Evolutionary conservation across 148 eudicot species (phyloP), one percentile per base, ranked within the genome.

Genomic region (Amaranthus hypochondriacus): DNA sequence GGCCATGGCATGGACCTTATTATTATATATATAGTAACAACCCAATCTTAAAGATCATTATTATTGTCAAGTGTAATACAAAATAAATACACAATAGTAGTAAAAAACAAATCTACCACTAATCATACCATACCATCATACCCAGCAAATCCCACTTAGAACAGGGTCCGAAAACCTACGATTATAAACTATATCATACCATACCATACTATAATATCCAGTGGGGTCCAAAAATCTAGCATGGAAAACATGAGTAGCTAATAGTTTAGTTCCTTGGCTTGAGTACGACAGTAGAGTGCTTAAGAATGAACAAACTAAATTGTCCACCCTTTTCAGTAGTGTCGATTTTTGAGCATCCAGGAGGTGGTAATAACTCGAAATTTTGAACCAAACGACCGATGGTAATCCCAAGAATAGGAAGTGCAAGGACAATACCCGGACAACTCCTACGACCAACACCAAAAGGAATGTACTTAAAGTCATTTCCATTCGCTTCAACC

Each of bases 361-460:
- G 90, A 48, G 94, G 92, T 0, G 95, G 95, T 84, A 85, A 74
- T 46, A 92, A 74, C 80, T 89, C 90, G 61, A 92, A 92, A 70
- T 89, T 92, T 80, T 92, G 97, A 7, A 92, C 90, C 82, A 89
- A 65, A 54, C 95, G 87, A 5, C 97, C 97, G 50, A 92, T 47
- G 2, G 92, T 89, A 44, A 92, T 92, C 56, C 95, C 90, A 0
- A 92, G 75, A 55, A 92, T 90, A 2, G 97, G 97, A 79, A 92
- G 79, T 5, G 97, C 97, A 6, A 89, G 90, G 39, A 89, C 81
- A n/a, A 92, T 92, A 50, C 95, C 97, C 6, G 97, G 97, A 81
- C 97, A 92, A 73, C 97, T 92, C 79, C 97, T 84, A 49, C 97
- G 75, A 0, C 97, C 97, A 0, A 86, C 97, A 0, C 97, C 97